A percentile compares a stretch with the other conserved stretches of the same genome.
Evolutionary conservation across 208 protist species (phyloP).

Genomic region (Leishmania martiniquensis): DNA sequence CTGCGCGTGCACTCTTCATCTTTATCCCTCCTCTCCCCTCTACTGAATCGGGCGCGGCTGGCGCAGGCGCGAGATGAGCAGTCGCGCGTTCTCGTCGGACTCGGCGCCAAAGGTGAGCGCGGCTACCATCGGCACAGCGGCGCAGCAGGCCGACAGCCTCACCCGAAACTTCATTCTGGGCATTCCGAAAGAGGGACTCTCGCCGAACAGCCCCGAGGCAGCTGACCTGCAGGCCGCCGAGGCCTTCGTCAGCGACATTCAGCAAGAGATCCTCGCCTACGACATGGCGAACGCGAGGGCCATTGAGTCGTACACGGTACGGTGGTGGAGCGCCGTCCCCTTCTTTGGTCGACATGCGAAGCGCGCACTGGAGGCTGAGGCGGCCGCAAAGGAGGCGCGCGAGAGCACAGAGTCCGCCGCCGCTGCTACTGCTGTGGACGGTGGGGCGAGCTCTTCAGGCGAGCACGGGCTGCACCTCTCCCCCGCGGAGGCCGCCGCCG

Average conservation of each 20-base stretch:
- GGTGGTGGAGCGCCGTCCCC: slow-evolving; percentile 62
- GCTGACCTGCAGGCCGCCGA: slow-evolving; percentile 75
- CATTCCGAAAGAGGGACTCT: slow-evolving; percentile 62
- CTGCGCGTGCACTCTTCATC: background rate
- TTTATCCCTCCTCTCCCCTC: background rate
- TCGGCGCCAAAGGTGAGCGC: slow-evolving; percentile 16
- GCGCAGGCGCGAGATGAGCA: slow-evolving; percentile 10
- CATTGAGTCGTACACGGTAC: slow-evolving; percentile 67
- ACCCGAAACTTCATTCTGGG: slow-evolving; percentile 79
- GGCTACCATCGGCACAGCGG: slow-evolving; percentile 27
- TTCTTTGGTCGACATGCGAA: slow-evolving; percentile 57
- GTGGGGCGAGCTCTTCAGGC: slow-evolving; percentile 1
- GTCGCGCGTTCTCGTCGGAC: slow-evolving; percentile 7
- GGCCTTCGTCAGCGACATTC: slow-evolving; percentile 80
- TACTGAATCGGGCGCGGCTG: background rate
- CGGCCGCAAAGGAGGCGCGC: background rate
- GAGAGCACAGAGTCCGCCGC: slow-evolving; percentile 1
- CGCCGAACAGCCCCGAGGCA: slow-evolving; percentile 55
- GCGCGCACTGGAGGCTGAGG: slow-evolving; percentile 39
- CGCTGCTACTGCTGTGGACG: background rate
- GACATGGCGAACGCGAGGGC: slow-evolving; percentile 84
- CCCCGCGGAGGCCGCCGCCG: slow-evolving; percentile 29
- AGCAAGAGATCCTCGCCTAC: slow-evolving; percentile 79
- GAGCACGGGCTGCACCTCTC: slow-evolving; percentile 21
- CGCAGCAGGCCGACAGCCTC: slow-evolving; percentile 54